A percentile compares a stretch with the other conserved stretches of the same genome.
phyloP scores from a whole-genome alignment of 176 grass and related monocot species.

The Cenchrus purpureus region DNA sequence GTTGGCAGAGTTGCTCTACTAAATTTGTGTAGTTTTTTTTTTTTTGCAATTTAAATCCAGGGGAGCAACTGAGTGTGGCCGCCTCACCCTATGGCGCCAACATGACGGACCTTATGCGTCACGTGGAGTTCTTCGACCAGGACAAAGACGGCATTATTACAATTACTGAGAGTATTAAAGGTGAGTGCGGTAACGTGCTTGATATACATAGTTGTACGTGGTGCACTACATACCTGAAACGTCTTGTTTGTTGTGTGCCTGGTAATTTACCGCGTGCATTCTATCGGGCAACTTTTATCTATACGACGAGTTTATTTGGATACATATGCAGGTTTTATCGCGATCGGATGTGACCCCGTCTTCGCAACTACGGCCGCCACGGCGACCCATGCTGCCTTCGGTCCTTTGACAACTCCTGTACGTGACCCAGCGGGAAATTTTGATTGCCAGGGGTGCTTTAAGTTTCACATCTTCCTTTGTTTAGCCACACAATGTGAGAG shows the following conservation, averaged over 20 bases:
- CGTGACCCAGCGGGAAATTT: too few relatives aligned
- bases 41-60: background rate
- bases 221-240: too few relatives aligned
- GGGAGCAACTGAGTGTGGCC: background rate
- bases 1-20: too few relatives aligned
- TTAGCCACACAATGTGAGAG: too few relatives aligned
- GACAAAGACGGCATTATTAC: conserved; percentile 65
- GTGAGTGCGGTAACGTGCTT: background rate
- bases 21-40: too few relatives aligned
- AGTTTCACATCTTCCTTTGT: background rate
- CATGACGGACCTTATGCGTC: conserved; percentile 1
- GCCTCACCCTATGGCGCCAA: background rate
- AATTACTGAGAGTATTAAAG: conserved; percentile 50
- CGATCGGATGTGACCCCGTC: conserved; percentile 40
- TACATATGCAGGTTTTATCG: conserved; percentile 34
- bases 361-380: conserved; percentile 8
- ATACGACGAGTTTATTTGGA: too few relatives aligned
- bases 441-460: background rate
- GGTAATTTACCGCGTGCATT: too few relatives aligned
- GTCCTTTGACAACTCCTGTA: conserved; percentile 45
- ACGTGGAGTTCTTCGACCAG: conserved; percentile 61
- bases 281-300: too few relatives aligned
- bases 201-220: too few relatives aligned
- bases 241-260: too few relatives aligned
- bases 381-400: background rate